Conservation (phyloP, 169 alveolate species). For the Cyclospora cayetanensis region DNA sequence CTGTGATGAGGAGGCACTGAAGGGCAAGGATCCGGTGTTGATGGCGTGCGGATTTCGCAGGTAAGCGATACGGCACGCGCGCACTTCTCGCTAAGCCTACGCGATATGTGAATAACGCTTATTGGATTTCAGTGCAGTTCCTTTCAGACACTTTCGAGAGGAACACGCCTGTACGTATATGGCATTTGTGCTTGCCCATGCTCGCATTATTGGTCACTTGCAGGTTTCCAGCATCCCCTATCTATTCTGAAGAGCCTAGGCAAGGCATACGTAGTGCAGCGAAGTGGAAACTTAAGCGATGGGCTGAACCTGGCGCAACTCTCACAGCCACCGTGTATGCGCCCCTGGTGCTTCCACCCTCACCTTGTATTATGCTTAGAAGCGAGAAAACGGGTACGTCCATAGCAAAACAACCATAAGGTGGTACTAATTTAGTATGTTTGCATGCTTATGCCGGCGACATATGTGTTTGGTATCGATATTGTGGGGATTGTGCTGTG, state of each 20-base stretch:
- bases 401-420: too few species aligned
- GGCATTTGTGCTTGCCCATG: not conserved
- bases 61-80: not conserved
- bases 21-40: constrained; percentile 71
- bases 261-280: constrained; percentile 31
- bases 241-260: constrained; percentile 59
- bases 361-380: constrained; percentile 47
- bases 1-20: constrained; percentile 65
- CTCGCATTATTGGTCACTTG: not conserved
- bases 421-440: too few species aligned
- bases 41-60: constrained; percentile 78
- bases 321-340: constrained; percentile 43
- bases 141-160: not conserved
- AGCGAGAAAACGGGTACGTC: not conserved
- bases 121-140: too few species aligned
- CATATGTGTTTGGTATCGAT: not conserved
- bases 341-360: constrained; percentile 56
- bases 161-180: not conserved
- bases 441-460: not conserved
- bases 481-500: not conserved
- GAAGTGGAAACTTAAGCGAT: constrained; percentile 38
- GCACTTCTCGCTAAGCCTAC: not conserved
- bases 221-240: constrained; percentile 37
- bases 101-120: not conserved
- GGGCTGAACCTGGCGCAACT: constrained; percentile 59